Evolutionary conservation across 1,284 basidiomycete species (phyloP).

Genomic region (Irpex sp.): DNA sequence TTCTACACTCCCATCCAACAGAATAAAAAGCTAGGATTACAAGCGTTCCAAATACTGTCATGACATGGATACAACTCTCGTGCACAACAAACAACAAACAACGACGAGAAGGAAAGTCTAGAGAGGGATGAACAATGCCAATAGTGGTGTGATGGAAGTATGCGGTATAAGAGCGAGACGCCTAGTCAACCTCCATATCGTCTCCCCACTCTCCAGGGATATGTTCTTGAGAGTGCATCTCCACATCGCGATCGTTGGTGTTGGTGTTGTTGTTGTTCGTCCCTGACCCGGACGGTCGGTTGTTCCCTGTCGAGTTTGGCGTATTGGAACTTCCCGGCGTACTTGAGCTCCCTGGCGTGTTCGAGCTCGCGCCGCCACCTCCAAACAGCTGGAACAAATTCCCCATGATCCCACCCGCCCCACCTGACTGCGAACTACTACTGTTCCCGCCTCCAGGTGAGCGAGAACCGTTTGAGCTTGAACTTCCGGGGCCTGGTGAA

Average conservation of each 20-base stretch:
- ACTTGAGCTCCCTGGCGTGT: neutral
- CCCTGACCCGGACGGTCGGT: neutral
- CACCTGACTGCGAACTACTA: neutral
- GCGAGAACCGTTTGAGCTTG: slow-evolving; percentile 4
- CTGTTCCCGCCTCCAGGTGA: neutral
- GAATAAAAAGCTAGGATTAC: neutral
- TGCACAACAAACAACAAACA: too few relatives aligned
- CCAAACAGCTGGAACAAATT: slow-evolving; percentile 5
- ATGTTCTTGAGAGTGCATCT: neutral
- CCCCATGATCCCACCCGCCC: slow-evolving; percentile 4
- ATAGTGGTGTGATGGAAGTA: too few relatives aligned
- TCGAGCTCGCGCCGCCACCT: neutral
- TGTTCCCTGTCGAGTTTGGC: neutral
- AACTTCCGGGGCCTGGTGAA: slow-evolving; percentile 14
- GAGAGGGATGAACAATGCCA: too few relatives aligned
- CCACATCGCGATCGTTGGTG: neutral
- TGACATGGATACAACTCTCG: too few relatives aligned
- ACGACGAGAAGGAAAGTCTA: too few relatives aligned
- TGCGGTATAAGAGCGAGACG: too few relatives aligned
- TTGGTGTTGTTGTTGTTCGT: neutral
- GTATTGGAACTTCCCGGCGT: neutral
- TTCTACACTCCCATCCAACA: neutral
- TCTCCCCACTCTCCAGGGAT: slow-evolving; percentile 11
- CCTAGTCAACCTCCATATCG: slow-evolving; percentile 9
- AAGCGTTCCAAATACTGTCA: too few relatives aligned